Conservation (phyloP, 1,284 basidiomycete genomes). For the Butyriboletus pseudospeciosus region DNA sequence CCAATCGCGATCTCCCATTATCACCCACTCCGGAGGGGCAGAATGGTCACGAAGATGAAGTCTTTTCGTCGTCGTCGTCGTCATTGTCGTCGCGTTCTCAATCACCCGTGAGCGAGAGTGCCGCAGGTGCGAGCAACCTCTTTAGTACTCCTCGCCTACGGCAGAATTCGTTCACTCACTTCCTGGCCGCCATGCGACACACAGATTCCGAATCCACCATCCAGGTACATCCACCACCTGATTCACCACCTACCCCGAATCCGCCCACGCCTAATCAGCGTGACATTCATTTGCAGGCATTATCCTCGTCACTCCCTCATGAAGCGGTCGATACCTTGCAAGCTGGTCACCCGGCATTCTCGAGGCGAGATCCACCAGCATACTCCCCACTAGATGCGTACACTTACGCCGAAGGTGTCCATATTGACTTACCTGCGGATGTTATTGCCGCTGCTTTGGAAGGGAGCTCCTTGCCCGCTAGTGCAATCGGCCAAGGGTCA, state of each 20-base stretch:
- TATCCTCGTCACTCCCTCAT: slow-evolving; percentile 38
- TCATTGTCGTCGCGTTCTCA: slow-evolving; percentile 45
- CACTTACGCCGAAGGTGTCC: slow-evolving; percentile 74
- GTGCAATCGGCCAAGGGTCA: slow-evolving; percentile 49
- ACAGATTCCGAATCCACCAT: slow-evolving; percentile 61
- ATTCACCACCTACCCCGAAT: slow-evolving; percentile 67
- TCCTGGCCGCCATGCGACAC: slow-evolving; percentile 50
- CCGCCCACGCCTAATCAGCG: slow-evolving; percentile 73
- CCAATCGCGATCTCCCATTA: slow-evolving; percentile 46
- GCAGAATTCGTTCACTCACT: slow-evolving; percentile 56
- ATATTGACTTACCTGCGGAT: slow-evolving; percentile 77
- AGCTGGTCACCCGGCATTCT: slow-evolving; percentile 26
- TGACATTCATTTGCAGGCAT: slow-evolving; percentile 73
- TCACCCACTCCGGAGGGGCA: slow-evolving; percentile 37
- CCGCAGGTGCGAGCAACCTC: slow-evolving; percentile 72
- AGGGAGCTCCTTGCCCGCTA: slow-evolving; percentile 55
- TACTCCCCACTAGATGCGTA: slow-evolving; percentile 80
- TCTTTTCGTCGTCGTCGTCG: slow-evolving; percentile 32
- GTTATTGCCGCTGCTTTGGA: slow-evolving; percentile 77
- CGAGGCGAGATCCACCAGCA: slow-evolving; percentile 65
- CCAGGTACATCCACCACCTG: slow-evolving; percentile 69
- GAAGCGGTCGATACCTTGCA: slow-evolving; percentile 16
- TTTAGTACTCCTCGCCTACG: slow-evolving; percentile 67
- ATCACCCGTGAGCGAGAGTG: slow-evolving; percentile 47
- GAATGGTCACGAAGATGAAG: slow-evolving; percentile 23